Evolutionary conservation across 2,329 filamentous ascomycete genomes (phyloP).

Genomic region (Microcyclospora pomicola): DNA sequence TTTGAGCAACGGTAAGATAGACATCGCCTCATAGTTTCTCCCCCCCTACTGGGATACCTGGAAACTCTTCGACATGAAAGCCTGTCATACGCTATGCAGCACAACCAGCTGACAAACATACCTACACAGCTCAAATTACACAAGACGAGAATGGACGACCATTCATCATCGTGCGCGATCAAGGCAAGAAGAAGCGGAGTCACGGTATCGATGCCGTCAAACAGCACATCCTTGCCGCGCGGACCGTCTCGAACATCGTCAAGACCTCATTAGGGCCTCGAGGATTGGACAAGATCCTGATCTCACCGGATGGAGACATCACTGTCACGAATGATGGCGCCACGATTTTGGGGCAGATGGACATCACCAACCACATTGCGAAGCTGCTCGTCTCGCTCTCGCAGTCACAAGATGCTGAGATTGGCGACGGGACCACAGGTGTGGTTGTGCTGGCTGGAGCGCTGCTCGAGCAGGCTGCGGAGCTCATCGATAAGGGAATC

Average conservation of each 20-base stretch:
- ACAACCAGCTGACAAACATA: slow-evolving; percentile 8
- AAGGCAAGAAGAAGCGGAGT: slow-evolving; percentile 94
- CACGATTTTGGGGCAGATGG: slow-evolving; percentile 93
- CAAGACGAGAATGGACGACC: slow-evolving; percentile 96
- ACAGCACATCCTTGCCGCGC: slow-evolving; percentile 90
- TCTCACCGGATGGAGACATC: slow-evolving; percentile 96
- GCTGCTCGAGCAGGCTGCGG: slow-evolving; percentile 87
- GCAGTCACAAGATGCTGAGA: slow-evolving; percentile 97
- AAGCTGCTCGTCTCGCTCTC: slow-evolving; percentile 94
- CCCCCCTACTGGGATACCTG: neutral
- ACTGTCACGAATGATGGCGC: slow-evolving; percentile 98
- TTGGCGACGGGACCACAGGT: slow-evolving; percentile 94
- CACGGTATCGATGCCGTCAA: slow-evolving; percentile 97
- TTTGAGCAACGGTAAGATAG: slow-evolving; percentile 59
- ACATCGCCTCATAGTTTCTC: slow-evolving; percentile 1
- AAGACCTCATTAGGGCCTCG: slow-evolving; percentile 92
- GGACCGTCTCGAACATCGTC: slow-evolving; percentile 92
- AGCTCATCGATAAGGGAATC: slow-evolving; percentile 98
- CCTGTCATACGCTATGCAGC: neutral
- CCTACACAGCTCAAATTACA: slow-evolving; percentile 52
- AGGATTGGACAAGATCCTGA: slow-evolving; percentile 96
- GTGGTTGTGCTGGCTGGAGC: slow-evolving; percentile 93
- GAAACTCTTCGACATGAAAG: neutral
- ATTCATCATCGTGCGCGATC: slow-evolving; percentile 96
- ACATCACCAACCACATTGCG: slow-evolving; percentile 95